These are phyloP conservation scores for Striga asiatica DNA, from an alignment of 257 asterid genomes.

Conservation along the genomic window DNA sequence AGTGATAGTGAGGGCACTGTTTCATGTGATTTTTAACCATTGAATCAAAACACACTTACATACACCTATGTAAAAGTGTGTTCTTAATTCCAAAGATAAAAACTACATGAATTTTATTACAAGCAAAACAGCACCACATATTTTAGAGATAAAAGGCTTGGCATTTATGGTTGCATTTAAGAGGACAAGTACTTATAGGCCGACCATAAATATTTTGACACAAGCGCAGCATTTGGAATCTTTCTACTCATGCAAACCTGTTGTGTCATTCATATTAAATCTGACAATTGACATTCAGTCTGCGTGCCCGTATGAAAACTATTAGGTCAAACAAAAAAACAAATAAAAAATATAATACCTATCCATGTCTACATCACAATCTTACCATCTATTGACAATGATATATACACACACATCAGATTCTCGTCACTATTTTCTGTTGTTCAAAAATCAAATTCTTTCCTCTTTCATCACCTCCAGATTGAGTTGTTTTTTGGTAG, in stretches of 20 bases:
- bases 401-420: neutral
- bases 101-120: too few species aligned
- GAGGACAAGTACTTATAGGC: conserved; percentile 14
- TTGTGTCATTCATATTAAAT: conserved; percentile 17
- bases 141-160: conserved; percentile 16
- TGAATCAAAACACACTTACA: too few species aligned
- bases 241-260: conserved; percentile 5
- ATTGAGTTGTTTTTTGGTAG: conserved; percentile 5
- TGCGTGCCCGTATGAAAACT: conserved; percentile 12
- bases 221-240: neutral
- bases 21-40: too few species aligned
- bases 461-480: conserved; percentile 23
- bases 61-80: too few species aligned
- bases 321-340: neutral
- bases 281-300: conserved; percentile 14
- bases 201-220: conserved; percentile 4
- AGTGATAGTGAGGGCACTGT: too few species aligned
- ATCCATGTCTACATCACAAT: conserved; percentile 17
- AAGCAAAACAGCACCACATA: conserved; percentile 24
- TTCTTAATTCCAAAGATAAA: too few species aligned
- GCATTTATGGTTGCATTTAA: conserved; percentile 16
- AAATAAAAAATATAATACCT: neutral
- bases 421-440: neutral
- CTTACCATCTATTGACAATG: conserved; percentile 12
- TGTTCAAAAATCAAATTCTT: conserved; percentile 10